phyloP scores from a whole-genome alignment of 352 stramenopile species.

The Globisporangium cederbergense region DNA sequence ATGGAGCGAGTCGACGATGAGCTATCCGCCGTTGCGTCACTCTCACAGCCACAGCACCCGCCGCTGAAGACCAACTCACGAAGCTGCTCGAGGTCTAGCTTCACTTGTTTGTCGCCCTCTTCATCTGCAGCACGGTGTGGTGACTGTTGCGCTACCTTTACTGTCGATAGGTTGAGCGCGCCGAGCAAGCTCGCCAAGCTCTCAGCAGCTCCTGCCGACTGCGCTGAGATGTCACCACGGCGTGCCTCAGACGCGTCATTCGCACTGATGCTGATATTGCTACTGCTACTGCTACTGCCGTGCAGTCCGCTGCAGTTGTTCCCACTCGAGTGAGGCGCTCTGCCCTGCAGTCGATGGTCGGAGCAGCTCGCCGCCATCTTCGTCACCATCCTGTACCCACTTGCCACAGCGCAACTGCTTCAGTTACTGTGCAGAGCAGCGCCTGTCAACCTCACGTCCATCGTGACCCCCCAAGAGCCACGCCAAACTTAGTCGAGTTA shows the following conservation, averaged over 20 bases:
- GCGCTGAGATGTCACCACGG: not conserved
- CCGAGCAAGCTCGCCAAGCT: not conserved
- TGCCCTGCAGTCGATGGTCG: not conserved
- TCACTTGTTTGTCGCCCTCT: not conserved
- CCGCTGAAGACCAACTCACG: constrained; percentile 19
- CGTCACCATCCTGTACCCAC: constrained; percentile 6
- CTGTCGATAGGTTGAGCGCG: not conserved
- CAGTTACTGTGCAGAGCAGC: too few species aligned
- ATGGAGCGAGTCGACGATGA: constrained; percentile 18
- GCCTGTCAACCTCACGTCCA: too few species aligned
- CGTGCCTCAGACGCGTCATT: not conserved
- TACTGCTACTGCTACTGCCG: not conserved
- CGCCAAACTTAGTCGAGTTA: too few species aligned
- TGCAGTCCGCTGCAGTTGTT: constrained; percentile 3
- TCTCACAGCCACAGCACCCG: not conserved
- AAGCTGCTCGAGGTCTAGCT: constrained; percentile 24
- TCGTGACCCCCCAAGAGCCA: too few species aligned
- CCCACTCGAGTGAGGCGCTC: not conserved
- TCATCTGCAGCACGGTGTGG: not conserved
- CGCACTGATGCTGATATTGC: not conserved
- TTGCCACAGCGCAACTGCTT: too few species aligned
- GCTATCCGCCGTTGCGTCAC: not conserved
- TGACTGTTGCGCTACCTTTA: not conserved
- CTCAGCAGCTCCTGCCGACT: not conserved
- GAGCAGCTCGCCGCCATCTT: constrained; percentile 15